A percentile compares a stretch with the other conserved stretches of the same genome.
These are phyloP conservation scores for Phylloporus scabripes DNA, from an alignment of 768 basidiomycete genomes.

Conservation along the genomic window DNA sequence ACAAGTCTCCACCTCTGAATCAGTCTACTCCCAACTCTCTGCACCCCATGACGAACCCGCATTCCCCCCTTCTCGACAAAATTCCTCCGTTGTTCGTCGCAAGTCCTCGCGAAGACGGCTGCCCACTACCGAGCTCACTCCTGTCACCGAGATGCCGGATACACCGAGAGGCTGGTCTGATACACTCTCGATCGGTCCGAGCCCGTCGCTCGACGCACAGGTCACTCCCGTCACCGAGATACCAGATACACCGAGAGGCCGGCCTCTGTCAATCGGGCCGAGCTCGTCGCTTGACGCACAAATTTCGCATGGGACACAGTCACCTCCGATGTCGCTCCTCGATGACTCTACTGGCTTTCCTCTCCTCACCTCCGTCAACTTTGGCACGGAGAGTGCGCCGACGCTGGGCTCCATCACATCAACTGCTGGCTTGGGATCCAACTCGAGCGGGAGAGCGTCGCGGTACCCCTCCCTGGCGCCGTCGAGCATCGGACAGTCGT, in stretches of 20 bases:
- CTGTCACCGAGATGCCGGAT: constrained; percentile 19
- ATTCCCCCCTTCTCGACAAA: constrained; percentile 4
- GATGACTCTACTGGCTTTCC: constrained; percentile 8
- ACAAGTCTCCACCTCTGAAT: constrained; percentile 4
- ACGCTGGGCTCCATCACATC: constrained; percentile 16
- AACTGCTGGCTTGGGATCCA: constrained; percentile 7
- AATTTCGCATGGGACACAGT: constrained; percentile 8
- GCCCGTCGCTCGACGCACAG: constrained; percentile 7
- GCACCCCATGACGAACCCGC: constrained; percentile 13
- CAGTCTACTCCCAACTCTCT: constrained; percentile 24
- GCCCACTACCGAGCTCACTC: constrained; percentile 8
- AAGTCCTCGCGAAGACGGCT: constrained; percentile 8
- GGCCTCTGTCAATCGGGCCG: constrained; percentile 1
- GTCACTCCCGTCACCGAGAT: constrained; percentile 16
- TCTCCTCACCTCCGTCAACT: constrained; percentile 23
- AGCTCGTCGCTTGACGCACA: constrained; percentile 8
- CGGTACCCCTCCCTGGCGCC: constrained; percentile 27
- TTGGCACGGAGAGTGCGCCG: constrained; percentile 21
- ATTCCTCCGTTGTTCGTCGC: constrained; percentile 3
- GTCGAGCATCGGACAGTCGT: constrained; percentile 14
- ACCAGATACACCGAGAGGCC: constrained; percentile 4
- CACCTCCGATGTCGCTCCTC: constrained; percentile 6
- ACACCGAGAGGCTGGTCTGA: background rate
- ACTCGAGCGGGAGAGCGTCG: constrained; percentile 15
- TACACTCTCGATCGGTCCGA: constrained; percentile 4